Conservation (phyloP, 306 rosid genomes). For the Crataegus laevigata region DNA sequence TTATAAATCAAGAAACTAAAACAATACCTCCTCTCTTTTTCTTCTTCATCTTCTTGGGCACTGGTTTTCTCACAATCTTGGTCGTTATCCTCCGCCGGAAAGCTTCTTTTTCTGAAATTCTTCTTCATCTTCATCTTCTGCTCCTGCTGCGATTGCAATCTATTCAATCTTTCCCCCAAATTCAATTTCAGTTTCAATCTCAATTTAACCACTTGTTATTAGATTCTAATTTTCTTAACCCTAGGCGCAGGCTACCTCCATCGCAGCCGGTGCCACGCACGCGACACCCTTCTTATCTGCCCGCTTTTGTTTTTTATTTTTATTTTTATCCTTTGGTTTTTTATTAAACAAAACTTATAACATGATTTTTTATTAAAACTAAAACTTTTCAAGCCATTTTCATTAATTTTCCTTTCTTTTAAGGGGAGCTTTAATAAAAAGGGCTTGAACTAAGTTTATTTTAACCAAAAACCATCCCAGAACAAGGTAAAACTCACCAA, state of each 20-base stretch:
- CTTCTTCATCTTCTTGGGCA: constrained; percentile 46
- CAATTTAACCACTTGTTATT: too few species aligned
- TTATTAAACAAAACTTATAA: too few species aligned
- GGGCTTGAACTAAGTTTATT: too few species aligned
- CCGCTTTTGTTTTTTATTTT: too few species aligned
- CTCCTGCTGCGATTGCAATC: constrained; percentile 17
- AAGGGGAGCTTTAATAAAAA: too few species aligned
- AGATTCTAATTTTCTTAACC: background rate
- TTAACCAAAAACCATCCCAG: too few species aligned
- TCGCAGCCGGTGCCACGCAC: background rate
- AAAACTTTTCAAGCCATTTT: too few species aligned
- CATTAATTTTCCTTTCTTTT: too few species aligned
- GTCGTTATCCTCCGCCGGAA: constrained; percentile 17
- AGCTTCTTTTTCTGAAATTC: constrained; percentile 59
- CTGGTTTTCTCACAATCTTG: background rate
- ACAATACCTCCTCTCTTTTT: constrained; percentile 58
- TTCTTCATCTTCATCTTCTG: constrained; percentile 48
- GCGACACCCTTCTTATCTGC: background rate
- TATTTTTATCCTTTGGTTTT: too few species aligned
- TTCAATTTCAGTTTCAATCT: background rate
- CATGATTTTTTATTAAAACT: too few species aligned
- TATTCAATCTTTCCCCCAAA: background rate
- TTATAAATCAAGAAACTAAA: too few species aligned
- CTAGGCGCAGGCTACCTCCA: background rate
- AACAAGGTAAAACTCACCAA: too few species aligned